Evolutionary conservation across 139 green algal species (phyloP), one percentile per base, ranked within the genome.

Genomic region (Chlamydomonas sphaeroides): DNA sequence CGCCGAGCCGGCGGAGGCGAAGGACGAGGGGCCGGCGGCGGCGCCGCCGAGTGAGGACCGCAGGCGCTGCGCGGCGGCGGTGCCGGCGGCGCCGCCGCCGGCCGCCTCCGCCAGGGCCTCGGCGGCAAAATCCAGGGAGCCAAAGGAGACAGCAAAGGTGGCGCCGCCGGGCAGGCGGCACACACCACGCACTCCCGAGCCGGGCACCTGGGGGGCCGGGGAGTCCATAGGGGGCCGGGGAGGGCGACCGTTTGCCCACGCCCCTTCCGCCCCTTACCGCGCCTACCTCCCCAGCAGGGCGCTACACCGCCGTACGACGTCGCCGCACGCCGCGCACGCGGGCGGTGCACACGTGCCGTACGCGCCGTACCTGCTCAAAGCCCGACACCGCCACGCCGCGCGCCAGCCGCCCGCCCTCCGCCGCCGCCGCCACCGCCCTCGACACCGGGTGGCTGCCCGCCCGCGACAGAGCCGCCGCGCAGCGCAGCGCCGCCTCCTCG

Each of bases 401-500:
- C 42, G 75, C 75, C 62, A 82, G 62, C n/a, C n/a, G n/a, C n/a
- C n/a, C n/a, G n/a, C 35, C 61, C 7, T 48, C 65, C 5, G 42
- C 75, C 25, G 84, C 85, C n/a, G 77, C 66, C 56, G 88, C 80
- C 67, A 94, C 79, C 39, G 90, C 90, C 3, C 82, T 69, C 3
- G 88, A 88, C 28, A 92, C 87, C 2, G 90, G 90, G 65, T 92
- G 90, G 23, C 81, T 92, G 56, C 85, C 91, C 10, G 83, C 71
- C 4, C 85, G 67, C 0, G 85, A 91, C 51, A 92, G 49, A 5
- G 88, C 88, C 17, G 88, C 84, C 5, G 87, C 88, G 71, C 79
- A 92, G 56, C 80, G 74, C 35, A 87, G 32, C 7, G 89, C 89
- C 72, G 84, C n/a, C 71, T 68, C 74, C 21, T 5, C 78, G 89